phyloP scores from a whole-genome alignment of 2,329 filamentous ascomycete species.

The Fusarium gaditjirri region DNA sequence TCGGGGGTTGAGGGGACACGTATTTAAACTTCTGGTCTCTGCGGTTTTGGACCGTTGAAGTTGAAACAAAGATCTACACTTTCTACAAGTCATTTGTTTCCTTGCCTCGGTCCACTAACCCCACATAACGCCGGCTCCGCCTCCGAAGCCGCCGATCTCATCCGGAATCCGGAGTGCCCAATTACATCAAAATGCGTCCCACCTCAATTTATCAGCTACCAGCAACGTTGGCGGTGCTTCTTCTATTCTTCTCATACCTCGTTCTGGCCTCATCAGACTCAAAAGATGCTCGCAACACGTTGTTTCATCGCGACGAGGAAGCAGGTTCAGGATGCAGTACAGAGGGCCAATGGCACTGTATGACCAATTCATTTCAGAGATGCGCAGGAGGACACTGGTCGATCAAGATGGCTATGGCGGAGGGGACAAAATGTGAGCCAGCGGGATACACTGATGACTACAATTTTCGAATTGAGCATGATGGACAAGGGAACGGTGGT shows the following conservation, averaged over 20 bases:
- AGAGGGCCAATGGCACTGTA: slow-evolving; percentile 67
- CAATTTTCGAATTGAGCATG: slow-evolving; percentile 52
- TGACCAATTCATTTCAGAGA: slow-evolving; percentile 60
- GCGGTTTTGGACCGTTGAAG: neutral
- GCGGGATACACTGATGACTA: slow-evolving; percentile 52
- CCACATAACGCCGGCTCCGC: slow-evolving; percentile 31
- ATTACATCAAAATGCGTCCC: slow-evolving; percentile 22
- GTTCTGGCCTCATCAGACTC: slow-evolving; percentile 8
- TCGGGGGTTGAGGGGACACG: neutral
- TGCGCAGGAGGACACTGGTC: slow-evolving; percentile 62
- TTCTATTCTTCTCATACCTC: slow-evolving; percentile 24
- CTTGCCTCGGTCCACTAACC: slow-evolving; percentile 3
- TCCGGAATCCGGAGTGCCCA: slow-evolving; percentile 6
- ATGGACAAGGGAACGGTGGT: slow-evolving; percentile 19
- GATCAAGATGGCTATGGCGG: slow-evolving; percentile 53
- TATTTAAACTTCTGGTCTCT: neutral
- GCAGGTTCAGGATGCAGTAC: slow-evolving; percentile 54
- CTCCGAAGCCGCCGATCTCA: slow-evolving; percentile 19
- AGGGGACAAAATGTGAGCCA: slow-evolving; percentile 59
- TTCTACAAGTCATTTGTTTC: neutral
- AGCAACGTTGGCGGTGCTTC: neutral
- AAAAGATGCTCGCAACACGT: neutral
- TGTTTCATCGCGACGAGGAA: slow-evolving; percentile 43
- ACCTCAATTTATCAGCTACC: neutral
- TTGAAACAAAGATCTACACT: slow-evolving; percentile 1